A percentile compares a stretch with the other conserved stretches of the same genome.
Evolutionary conservation across 495 filamentous ascomycete genomes (phyloP).

Genomic region (Pyronema omphalodes): DNA sequence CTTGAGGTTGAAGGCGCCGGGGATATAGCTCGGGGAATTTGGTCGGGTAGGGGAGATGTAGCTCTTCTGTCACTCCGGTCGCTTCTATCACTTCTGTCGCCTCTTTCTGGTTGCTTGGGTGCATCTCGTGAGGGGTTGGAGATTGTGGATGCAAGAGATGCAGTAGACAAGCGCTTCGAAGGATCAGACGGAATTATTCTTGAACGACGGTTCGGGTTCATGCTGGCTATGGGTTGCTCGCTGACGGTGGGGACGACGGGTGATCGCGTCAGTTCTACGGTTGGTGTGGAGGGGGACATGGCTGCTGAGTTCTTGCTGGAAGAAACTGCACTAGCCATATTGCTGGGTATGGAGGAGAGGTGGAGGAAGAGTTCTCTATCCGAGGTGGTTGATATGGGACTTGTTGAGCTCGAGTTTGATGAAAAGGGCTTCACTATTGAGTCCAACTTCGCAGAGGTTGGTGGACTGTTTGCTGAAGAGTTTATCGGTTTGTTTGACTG

Average conservation of each 20-base stretch:
- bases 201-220: background rate
- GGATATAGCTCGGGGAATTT: slow-evolving; percentile 23
- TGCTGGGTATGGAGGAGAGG: slow-evolving; percentile 1
- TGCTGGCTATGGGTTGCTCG: background rate
- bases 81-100: too few species aligned
- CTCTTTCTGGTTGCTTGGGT: slow-evolving; percentile 6
- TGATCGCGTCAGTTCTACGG: slow-evolving; percentile 1
- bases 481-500: too few species aligned
- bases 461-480: too few species aligned
- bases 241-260: background rate
- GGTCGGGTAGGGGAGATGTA: slow-evolving; percentile 26
- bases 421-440: too few species aligned
- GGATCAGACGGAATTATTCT: background rate
- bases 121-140: slow-evolving; percentile 24
- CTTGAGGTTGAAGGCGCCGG: slow-evolving; percentile 32
- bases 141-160: background rate
- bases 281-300: background rate
- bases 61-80: too few species aligned
- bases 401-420: too few species aligned
- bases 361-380: too few species aligned
- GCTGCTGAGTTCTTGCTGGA: background rate
- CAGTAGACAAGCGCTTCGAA: slow-evolving; percentile 19
- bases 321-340: slow-evolving; percentile 9
- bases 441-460: too few species aligned
- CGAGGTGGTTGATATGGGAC: too few species aligned